Base-by-base conservation (phyloP, 345 rosid genomes). In the Odontarrhena argentea region DNA sequence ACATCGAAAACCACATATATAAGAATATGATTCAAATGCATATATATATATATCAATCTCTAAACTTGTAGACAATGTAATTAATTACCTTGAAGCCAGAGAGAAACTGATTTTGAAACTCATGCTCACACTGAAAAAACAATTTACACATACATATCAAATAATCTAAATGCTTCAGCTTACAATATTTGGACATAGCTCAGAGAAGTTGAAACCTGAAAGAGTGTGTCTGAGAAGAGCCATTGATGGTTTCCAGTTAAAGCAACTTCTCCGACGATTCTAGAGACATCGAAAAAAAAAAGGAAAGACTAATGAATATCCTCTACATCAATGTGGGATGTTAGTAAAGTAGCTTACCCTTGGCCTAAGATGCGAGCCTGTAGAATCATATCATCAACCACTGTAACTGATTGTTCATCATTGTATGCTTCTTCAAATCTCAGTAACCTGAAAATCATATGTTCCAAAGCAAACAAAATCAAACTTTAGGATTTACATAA, bases 201-300 rank as follows among this genome's bases (percentile, higher is more conserved):
- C 32, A 67, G 9, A 55, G 38, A 48, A 30, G 47, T 36, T 42
- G 4, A 53, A 28, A 88, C 84, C 90, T 78, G 81, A 64, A 75
- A 60, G 22, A 60, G 47, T 74, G 76, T 64, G 73, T 83, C 91
- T 47, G 86, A 79, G 77, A 81, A 74, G 60, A 88, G 54, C 99
- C 97, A 94, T 25, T 61, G 79, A 68, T 83, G 82, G 65, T 77
- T 88, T 64, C 92, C 87, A n/a, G 89, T 77, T 52, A 75, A 70
- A 76, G 99, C 95, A 48, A 78, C 89, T 70, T 82, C 86, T 35
- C 94, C 94, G 3, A 87, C 74, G 52, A 73, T 64, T 47, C 94
- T 87, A 42, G 48, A 68, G 34, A 53, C 46, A 63, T 36, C 38
- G 7, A 32, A 18, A 18, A 18, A 45, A 65, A 48, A 10, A 34